These are phyloP conservation scores for Ascochyta koolunga DNA, from an alignment of 2,329 filamentous ascomycete genomes.

Conservation along the genomic window DNA sequence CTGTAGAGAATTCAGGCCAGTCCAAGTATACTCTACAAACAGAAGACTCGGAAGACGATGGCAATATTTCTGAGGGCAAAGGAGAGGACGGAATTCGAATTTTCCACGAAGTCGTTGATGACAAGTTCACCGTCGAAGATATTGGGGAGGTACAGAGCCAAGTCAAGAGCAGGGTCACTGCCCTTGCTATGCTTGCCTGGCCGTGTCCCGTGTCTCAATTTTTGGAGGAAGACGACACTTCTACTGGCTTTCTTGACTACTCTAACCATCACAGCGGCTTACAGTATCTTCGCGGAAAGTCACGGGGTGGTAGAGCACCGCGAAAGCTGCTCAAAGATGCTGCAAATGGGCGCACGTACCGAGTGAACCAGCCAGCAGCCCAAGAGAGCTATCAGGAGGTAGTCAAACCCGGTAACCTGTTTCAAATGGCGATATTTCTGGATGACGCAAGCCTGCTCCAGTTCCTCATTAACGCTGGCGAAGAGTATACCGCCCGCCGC, in stretches of 20 bases:
- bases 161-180: constrained; percentile 68
- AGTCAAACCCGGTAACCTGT: constrained; percentile 23
- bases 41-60: constrained; percentile 32
- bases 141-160: constrained; percentile 72
- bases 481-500: constrained; percentile 21
- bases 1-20: constrained; percentile 52
- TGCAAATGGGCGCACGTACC: constrained; percentile 10
- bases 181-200: constrained; percentile 59
- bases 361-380: neutral
- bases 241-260: neutral
- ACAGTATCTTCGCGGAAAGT: neutral
- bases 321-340: constrained; percentile 13
- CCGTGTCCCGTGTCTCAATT: constrained; percentile 17
- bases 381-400: constrained; percentile 8
- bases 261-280: neutral
- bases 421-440: constrained; percentile 41
- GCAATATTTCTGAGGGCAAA: constrained; percentile 28
- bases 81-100: constrained; percentile 43
- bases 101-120: constrained; percentile 63
- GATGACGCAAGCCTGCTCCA: constrained; percentile 27
- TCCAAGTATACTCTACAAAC: constrained; percentile 57
- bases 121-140: constrained; percentile 76
- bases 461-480: constrained; percentile 21
- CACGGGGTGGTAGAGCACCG: neutral
- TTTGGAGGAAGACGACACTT: constrained; percentile 8